Conservation (phyloP, 2,329 filamentous ascomycete species). For the Cercospora nicotianae region DNA sequence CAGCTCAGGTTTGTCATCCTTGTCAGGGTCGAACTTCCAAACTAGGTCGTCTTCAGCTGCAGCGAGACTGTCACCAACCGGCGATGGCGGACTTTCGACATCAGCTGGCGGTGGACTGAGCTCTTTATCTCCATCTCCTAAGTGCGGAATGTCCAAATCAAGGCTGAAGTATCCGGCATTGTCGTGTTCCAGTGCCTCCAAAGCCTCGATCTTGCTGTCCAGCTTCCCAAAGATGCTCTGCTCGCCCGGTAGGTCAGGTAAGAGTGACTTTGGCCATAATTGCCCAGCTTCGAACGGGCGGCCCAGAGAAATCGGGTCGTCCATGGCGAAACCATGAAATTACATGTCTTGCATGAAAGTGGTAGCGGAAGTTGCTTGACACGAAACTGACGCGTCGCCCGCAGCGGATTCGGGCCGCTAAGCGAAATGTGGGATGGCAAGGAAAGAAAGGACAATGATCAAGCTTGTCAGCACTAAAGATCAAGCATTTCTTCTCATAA, state of each 20-base stretch:
- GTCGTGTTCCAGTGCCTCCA: background rate
- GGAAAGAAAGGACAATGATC: background rate
- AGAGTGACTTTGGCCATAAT: slow-evolving; percentile 27
- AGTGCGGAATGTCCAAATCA: slow-evolving; percentile 19
- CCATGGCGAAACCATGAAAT: slow-evolving; percentile 12
- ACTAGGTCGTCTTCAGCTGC: slow-evolving; percentile 38
- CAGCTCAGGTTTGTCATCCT: slow-evolving; percentile 37
- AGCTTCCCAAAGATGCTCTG: slow-evolving; percentile 23
- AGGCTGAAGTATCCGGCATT: slow-evolving; percentile 16
- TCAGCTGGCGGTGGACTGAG: slow-evolving; percentile 19
- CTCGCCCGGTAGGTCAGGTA: slow-evolving; percentile 8
- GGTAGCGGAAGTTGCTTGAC: background rate
- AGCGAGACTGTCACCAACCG: slow-evolving; percentile 21
- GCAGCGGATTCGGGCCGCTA: background rate
- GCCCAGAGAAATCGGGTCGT: slow-evolving; percentile 20
- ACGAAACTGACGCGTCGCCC: background rate
- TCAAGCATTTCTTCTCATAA: background rate
- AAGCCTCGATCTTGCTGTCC: background rate
- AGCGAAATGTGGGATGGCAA: slow-evolving; percentile 1
- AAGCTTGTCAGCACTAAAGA: background rate
- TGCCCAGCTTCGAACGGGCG: slow-evolving; percentile 29
- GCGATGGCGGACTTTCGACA: slow-evolving; percentile 21
- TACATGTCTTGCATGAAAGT: background rate
- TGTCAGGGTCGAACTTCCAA: slow-evolving; percentile 42
- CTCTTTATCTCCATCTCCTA: slow-evolving; percentile 33